These are phyloP conservation scores for Hypoxylon sp. DNA, from an alignment of 2,329 filamentous ascomycete genomes.

Conservation along the genomic window DNA sequence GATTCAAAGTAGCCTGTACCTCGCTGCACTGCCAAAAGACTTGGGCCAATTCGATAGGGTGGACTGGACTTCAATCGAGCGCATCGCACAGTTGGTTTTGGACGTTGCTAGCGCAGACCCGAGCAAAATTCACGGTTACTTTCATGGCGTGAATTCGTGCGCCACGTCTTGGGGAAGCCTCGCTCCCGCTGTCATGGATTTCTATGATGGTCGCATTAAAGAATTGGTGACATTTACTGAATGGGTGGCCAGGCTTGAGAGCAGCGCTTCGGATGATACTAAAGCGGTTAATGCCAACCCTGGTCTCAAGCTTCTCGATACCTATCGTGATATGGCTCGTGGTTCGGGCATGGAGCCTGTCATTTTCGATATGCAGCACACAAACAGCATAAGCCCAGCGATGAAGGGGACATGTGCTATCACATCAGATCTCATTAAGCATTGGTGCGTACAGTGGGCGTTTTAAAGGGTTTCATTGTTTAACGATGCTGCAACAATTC, in stretches of 20 bases:
- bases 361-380: constrained; percentile 58
- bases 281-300: constrained; percentile 61
- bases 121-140: constrained; percentile 56
- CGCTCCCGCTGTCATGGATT: constrained; percentile 57
- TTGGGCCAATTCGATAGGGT: constrained; percentile 56
- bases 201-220: constrained; percentile 58
- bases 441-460: constrained; percentile 64
- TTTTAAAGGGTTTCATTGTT: constrained; percentile 42
- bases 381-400: constrained; percentile 58
- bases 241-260: constrained; percentile 62
- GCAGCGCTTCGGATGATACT: constrained; percentile 54
- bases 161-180: constrained; percentile 59
- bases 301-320: constrained; percentile 66
- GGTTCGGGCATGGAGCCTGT: constrained; percentile 47
- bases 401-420: constrained; percentile 60
- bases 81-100: constrained; percentile 61
- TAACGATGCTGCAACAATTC: too few species aligned
- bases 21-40: constrained; percentile 62
- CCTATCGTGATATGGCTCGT: constrained; percentile 57
- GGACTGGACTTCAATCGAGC: constrained; percentile 69
- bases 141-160: constrained; percentile 64
- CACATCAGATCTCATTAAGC: constrained; percentile 60
- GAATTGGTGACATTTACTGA: constrained; percentile 59
- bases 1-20: constrained; percentile 62
- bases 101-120: constrained; percentile 60